phyloP scores from a whole-genome alignment of 108 stramenopile genomes.

The Discostella pseudostelligera region DNA sequence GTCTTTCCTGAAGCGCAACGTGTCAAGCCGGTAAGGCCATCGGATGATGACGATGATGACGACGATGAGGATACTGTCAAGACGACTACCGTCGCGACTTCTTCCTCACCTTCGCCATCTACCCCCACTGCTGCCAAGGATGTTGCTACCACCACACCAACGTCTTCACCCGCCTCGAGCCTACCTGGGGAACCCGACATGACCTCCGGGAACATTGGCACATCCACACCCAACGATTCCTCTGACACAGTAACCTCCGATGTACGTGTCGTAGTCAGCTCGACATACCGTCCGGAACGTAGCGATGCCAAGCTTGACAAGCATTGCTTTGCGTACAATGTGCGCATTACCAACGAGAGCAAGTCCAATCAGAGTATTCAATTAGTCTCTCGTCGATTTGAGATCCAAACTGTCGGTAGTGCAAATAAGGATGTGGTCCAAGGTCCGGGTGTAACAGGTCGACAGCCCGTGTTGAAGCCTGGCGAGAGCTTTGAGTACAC shows the following conservation, averaged over 20 bases:
- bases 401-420: conserved; percentile 86
- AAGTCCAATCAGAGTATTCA: conserved; percentile 61
- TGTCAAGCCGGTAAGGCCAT: conserved; percentile 65
- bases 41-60: conserved; percentile 77
- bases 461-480: conserved; percentile 89
- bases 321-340: conserved; percentile 92
- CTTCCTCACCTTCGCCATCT: conserved; percentile 31
- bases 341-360: conserved; percentile 90
- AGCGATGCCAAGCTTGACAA: conserved; percentile 78
- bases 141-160: conserved; percentile 13
- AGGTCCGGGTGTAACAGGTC: conserved; percentile 88
- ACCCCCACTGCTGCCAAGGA: conserved; percentile 25
- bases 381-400: conserved; percentile 85
- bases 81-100: conserved; percentile 21
- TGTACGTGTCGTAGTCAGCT: conserved; percentile 78
- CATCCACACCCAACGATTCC: conserved; percentile 55
- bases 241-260: conserved; percentile 70
- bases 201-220: conserved; percentile 67
- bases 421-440: conserved; percentile 86
- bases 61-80: conserved; percentile 63
- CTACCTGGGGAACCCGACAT: conserved; percentile 85
- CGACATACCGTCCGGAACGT: conserved; percentile 88
- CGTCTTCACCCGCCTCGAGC: conserved; percentile 53
- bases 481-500: conserved; percentile 94
- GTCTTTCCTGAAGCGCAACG: conserved; percentile 87